Conservation (phyloP, 129 eudicot species). For the Helianthus tuberosus region DNA sequence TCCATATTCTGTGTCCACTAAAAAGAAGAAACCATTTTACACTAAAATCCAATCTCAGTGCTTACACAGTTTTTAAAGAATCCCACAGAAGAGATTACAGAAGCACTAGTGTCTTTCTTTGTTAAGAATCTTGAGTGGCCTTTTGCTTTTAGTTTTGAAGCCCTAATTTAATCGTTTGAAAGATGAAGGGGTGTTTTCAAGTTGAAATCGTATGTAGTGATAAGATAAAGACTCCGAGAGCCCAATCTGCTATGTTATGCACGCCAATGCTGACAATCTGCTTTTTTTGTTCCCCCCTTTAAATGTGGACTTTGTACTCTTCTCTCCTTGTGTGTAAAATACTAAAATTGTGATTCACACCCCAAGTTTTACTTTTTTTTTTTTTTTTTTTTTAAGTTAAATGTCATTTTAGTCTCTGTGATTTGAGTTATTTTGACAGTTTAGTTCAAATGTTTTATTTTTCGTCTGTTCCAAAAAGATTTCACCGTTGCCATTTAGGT, state of each 20-base stretch:
- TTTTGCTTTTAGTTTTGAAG: conserved; percentile 25
- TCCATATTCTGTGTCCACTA: conserved; percentile 47
- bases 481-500: too few relatives aligned
- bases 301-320: conserved; percentile 32
- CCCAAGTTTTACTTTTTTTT: too few relatives aligned
- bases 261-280: conserved; percentile 78
- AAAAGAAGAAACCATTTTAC: conserved; percentile 41
- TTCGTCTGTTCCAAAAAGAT: too few relatives aligned
- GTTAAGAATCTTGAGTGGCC: conserved; percentile 38
- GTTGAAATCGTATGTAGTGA: conserved; percentile 38
- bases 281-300: conserved; percentile 44
- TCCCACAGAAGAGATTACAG: conserved; percentile 23
- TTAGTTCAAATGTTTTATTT: too few relatives aligned
- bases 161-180: conserved; percentile 31
- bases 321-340: neutral
- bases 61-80: conserved; percentile 52
- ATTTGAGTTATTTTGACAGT: too few relatives aligned
- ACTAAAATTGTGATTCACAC: too few relatives aligned
- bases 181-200: conserved; percentile 30
- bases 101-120: conserved; percentile 21
- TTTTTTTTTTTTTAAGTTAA: too few relatives aligned
- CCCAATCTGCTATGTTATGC: conserved; percentile 63
- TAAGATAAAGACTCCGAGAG: conserved; percentile 46
- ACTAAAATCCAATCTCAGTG: conserved; percentile 44
- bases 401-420: too few relatives aligned